phyloP scores from a whole-genome alignment of 768 basidiomycete species.

The Termitomyces sp. region DNA sequence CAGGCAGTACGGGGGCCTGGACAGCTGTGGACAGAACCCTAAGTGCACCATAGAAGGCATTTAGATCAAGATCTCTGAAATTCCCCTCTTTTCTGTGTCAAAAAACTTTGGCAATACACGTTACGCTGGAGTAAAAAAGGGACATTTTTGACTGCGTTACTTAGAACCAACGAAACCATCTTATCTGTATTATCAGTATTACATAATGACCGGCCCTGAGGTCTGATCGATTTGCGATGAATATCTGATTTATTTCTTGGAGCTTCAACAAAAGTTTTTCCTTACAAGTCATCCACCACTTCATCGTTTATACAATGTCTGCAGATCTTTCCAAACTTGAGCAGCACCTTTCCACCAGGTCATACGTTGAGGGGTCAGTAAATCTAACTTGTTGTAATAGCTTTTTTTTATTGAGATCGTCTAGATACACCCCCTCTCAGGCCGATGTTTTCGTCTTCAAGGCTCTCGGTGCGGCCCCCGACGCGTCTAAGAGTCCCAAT shows the following conservation, averaged over 20 bases:
- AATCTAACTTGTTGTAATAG: background rate
- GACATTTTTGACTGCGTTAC: too few species aligned
- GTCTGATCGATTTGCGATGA: constrained; percentile 11
- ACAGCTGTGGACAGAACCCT: too few species aligned
- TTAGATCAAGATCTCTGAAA: too few species aligned
- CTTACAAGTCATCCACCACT: constrained; percentile 16
- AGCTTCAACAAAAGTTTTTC: constrained; percentile 15
- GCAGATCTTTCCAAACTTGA: constrained; percentile 71
- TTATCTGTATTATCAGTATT: constrained; percentile 13
- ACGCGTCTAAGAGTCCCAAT: constrained; percentile 61
- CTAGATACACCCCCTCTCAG: constrained; percentile 87
- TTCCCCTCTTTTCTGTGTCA: too few species aligned
- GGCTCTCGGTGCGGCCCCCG: constrained; percentile 62
- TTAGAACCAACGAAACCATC: too few species aligned
- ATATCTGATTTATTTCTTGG: background rate
- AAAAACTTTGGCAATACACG: too few species aligned
- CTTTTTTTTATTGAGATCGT: constrained; percentile 10
- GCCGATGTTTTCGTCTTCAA: constrained; percentile 93
- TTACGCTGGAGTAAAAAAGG: too few species aligned
- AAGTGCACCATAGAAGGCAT: too few species aligned
- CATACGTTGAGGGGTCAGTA: constrained; percentile 88
- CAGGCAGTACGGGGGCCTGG: too few species aligned
- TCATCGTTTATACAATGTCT: constrained; percentile 46
- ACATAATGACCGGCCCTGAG: constrained; percentile 21
- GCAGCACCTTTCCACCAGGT: constrained; percentile 78